Base-by-base conservation (phyloP, 2,329 filamentous ascomycete genomes). In the Neobulgaria alba region DNA sequence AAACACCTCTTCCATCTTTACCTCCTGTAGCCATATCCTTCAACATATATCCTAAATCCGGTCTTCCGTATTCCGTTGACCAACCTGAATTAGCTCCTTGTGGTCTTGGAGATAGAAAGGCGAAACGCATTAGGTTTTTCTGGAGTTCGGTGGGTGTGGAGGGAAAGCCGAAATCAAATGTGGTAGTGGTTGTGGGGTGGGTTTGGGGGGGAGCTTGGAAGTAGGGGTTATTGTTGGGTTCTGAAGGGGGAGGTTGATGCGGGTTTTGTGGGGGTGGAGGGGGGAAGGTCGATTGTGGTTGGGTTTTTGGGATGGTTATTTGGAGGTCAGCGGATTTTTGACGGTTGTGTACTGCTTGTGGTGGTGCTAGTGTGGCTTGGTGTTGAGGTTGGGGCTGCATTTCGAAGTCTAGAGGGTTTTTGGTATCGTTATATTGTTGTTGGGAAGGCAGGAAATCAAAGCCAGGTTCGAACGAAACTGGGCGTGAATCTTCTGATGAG, bases 21-120 rank as follows among this genome's bases (percentile, higher is more conserved):
- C 79, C 80, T n/a, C 79, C 82, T 16, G 76, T 79, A 3, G 85
- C 84, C 74, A 88, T 82, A 49, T 92, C 79, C 55, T 77, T 80
- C 39, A 96, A 72, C 77, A 94, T 86, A 60, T 82, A 90, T 1
- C 85, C 82, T 26, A 96, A 75, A 52, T 95, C 83, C 0, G 90
- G 90, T 0, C 90, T 77, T 14, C 88, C 88, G 61, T 95, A 95
- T 63, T 95, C 89, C 10, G 92, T 87, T 49, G 77, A 84, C 87
- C 90, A 95, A 40, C 88, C 85, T 50, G 86, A 82, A 50, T 80
- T 76, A n/a, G n/a, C 44, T 79, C 79, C 62, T 79, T 72, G 54
- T 77, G 18, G 14, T 15, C 18, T 33, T 14, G 33, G 73, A 26
- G 78, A 67, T 0, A 89, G 76, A 59, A 93, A 94, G 1, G 88